These are phyloP conservation scores for Ceratobasidium sp. DNA, from an alignment of 1,284 basidiomycete genomes.

Conservation along the genomic window DNA sequence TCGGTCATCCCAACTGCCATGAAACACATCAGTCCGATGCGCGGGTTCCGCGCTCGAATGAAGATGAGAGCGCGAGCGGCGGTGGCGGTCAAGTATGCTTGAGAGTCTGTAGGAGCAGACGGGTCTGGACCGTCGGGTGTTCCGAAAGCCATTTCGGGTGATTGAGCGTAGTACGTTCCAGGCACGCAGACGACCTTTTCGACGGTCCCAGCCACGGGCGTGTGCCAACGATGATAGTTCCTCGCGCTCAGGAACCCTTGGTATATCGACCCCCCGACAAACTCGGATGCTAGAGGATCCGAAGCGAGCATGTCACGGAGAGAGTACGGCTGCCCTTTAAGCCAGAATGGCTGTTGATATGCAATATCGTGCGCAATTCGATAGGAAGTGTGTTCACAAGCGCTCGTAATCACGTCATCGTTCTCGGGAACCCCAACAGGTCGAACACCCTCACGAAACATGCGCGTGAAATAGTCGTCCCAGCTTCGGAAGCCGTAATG, in stretches of 20 bases:
- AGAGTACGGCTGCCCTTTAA: conserved; percentile 65
- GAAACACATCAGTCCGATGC: conserved; percentile 66
- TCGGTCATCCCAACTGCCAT: conserved; percentile 70
- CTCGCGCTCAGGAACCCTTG: conserved; percentile 67
- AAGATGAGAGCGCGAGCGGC: conserved; percentile 66
- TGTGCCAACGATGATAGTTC: conserved; percentile 70
- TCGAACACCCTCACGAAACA: conserved; percentile 53
- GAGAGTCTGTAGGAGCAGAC: conserved; percentile 55
- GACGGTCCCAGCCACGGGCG: conserved; percentile 65
- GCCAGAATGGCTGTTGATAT: conserved; percentile 62
- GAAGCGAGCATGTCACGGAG: conserved; percentile 60
- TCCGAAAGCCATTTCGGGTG: conserved; percentile 48
- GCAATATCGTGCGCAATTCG: conserved; percentile 57
- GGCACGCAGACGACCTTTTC: conserved; percentile 61
- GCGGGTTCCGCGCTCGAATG: conserved; percentile 66
- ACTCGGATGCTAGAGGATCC: conserved; percentile 56
- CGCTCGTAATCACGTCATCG: conserved; percentile 56
- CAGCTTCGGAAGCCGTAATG: conserved; percentile 58
- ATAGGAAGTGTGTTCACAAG: conserved; percentile 41
- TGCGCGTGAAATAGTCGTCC: conserved; percentile 59
- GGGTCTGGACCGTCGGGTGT: conserved; percentile 53
- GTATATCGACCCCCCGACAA: conserved; percentile 67
- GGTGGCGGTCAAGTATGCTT: conserved; percentile 59
- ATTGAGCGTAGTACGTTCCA: conserved; percentile 67
- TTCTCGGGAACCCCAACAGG: conserved; percentile 56